Base-by-base conservation (phyloP, 2,329 filamentous ascomycete genomes). In the Arthrobotrys sinensis region DNA sequence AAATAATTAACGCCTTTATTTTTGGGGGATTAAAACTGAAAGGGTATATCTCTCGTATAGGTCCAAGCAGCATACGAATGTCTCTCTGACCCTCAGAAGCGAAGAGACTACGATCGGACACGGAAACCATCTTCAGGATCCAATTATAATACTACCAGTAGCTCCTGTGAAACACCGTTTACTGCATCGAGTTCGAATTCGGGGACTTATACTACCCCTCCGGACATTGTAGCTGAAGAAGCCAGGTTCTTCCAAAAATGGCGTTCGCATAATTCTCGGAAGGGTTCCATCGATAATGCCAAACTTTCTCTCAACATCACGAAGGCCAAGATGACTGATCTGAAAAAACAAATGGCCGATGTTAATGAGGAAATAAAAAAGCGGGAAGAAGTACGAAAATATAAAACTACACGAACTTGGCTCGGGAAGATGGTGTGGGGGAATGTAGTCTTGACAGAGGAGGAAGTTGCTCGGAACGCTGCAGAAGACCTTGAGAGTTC, bases 51-150 rank as follows among this genome's bases (percentile, higher is more conserved):
- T 19, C 1, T 11, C 21, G 14, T 55, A 28, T 52, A 67, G 69
- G 48, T 67, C 19, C n/a, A 50, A 24, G 69, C 63, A 8, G 63
- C 70, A 7, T 63, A 68, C 12, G 52, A 63, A 67, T 68, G 70
- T 38, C 70, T 75, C 43, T 62, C 63, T 3, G 70, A 75, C 12
- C 34, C 53, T 11, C 1, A 21, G 11, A 62, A 62, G 32, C 36
- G 43, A 45, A n/a, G 4, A 14, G n/a, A 1, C 8, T 75, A 75
- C n/a, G 52, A 75, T 21, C 12, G 36, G 4, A 36, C 12, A 63
- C 14, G 34, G n/a, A 72, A 43, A 36, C 45, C 48, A 19, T 1
- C 55, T 3, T 10, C 53, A 28, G 24, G 24, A 28, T 28, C 4
- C 24, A 28, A 28, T 28, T 28, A 28, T 28, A 28, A 28, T 28